Conservation (phyloP, 306 rosid genomes). For the Medicago ruthenica region DNA sequence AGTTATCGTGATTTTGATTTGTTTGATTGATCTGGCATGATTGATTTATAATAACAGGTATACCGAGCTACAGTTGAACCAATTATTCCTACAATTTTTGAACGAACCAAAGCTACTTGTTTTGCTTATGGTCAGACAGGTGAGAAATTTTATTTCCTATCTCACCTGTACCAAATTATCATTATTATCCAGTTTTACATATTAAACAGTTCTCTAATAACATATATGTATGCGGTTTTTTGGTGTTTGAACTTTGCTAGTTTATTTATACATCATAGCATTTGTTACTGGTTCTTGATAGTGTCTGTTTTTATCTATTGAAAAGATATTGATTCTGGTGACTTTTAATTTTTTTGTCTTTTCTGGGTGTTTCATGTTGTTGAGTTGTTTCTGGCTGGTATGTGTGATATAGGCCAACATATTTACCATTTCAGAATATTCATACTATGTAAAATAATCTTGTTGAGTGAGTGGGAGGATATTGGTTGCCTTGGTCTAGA, state of each 20-base stretch:
- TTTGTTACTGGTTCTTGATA: neutral
- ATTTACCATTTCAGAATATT: constrained; percentile 28
- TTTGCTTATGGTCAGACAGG: constrained; percentile 99
- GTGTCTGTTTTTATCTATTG: constrained; percentile 3
- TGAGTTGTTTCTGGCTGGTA: constrained; percentile 29
- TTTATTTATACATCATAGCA: constrained; percentile 28
- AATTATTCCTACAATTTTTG: constrained; percentile 93
- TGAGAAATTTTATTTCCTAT: constrained; percentile 41
- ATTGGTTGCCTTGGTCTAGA: constrained; percentile 13
- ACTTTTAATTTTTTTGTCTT: neutral
- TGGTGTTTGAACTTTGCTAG: neutral
- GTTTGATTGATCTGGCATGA: constrained; percentile 21
- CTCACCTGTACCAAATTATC: constrained; percentile 6
- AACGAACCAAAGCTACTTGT: constrained; percentile 97
- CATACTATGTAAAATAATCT: neutral
- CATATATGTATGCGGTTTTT: neutral
- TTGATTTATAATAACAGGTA: constrained; percentile 62
- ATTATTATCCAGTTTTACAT: constrained; percentile 11
- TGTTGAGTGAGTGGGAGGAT: constrained; percentile 33
- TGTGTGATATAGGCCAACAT: constrained; percentile 9
- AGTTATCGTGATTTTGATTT: constrained; percentile 16
- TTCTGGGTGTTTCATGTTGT: neutral
- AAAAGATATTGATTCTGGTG: neutral
- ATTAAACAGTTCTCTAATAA: constrained; percentile 12
- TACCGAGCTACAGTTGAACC: constrained; percentile 89